Evolutionary conservation across 805 yeast genomes (phyloP).

Genomic region (Metschnikowia kofuensis): DNA sequence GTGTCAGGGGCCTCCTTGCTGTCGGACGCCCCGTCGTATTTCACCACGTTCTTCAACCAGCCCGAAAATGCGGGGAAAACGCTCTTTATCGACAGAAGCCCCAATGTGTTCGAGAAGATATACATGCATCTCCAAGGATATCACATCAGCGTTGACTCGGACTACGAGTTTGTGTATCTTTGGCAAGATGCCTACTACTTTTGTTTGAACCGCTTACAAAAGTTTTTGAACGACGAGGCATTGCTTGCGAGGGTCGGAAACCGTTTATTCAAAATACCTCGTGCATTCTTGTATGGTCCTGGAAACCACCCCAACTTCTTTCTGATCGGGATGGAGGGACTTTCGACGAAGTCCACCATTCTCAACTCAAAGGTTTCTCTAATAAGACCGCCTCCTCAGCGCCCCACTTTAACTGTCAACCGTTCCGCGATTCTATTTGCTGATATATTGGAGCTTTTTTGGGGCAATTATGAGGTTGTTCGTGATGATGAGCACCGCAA

Average conservation of each 20-base stretch:
- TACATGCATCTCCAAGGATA: constrained; percentile 81
- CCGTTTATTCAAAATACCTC: constrained; percentile 55
- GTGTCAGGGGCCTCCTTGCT: constrained; percentile 81
- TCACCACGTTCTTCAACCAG: constrained; percentile 63
- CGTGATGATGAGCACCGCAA: constrained; percentile 53
- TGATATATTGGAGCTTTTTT: constrained; percentile 52
- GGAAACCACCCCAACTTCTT: constrained; percentile 83
- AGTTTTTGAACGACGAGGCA: constrained; percentile 50
- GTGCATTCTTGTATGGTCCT: constrained; percentile 47
- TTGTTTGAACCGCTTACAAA: constrained; percentile 55
- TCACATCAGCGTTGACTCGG: constrained; percentile 56
- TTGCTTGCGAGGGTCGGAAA: constrained; percentile 59
- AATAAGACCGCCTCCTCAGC: constrained; percentile 76
- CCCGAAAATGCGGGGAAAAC: constrained; percentile 38
- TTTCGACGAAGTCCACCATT: constrained; percentile 45
- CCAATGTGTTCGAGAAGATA: constrained; percentile 63
- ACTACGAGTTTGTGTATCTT: constrained; percentile 57
- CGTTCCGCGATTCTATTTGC: constrained; percentile 54
- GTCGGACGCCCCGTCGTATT: constrained; percentile 85
- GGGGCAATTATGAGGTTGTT: constrained; percentile 52
- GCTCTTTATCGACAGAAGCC: constrained; percentile 71
- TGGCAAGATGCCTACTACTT: constrained; percentile 73
- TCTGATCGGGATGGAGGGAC: constrained; percentile 54
- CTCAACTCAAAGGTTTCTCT: constrained; percentile 41
- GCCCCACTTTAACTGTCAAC: constrained; percentile 50